phyloP scores from a whole-genome alignment of 441 rosid species.

The Adansonia grandidieri region DNA sequence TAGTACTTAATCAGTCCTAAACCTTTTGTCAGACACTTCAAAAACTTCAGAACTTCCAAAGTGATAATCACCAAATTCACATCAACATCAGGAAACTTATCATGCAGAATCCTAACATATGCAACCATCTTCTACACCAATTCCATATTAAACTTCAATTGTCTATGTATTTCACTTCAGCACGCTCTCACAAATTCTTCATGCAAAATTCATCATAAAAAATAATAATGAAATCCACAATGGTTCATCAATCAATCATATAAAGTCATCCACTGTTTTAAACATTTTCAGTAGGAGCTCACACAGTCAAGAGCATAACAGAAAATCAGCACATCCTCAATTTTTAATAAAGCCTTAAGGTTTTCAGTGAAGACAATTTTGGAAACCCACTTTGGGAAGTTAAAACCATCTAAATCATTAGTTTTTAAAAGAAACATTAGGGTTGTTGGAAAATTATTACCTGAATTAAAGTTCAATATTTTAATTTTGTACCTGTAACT shows the following conservation, averaged over 20 bases:
- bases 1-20: not conserved
- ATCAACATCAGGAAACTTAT: constrained; percentile 17
- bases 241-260: constrained; percentile 9
- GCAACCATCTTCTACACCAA: constrained; percentile 1
- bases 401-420: constrained; percentile 13
- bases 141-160: not conserved
- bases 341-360: not conserved
- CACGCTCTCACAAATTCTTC: constrained; percentile 12
- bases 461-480: not conserved
- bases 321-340: not conserved
- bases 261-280: not conserved
- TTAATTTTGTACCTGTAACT: not conserved
- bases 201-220: constrained; percentile 2
- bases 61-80: constrained; percentile 1
- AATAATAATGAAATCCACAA: constrained; percentile 6
- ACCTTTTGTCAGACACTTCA: constrained; percentile 8
- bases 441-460: not conserved
- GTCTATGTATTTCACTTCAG: not conserved
- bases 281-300: not conserved
- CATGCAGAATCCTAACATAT: constrained; percentile 18
- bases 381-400: constrained; percentile 5
- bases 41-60: constrained; percentile 3
- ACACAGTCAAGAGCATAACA: not conserved
- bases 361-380: constrained; percentile 1
- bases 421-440: not conserved